Evolutionary conservation across 1,284 basidiomycete genomes (phyloP).

Genomic region (Ceratobasidium papillatum): DNA sequence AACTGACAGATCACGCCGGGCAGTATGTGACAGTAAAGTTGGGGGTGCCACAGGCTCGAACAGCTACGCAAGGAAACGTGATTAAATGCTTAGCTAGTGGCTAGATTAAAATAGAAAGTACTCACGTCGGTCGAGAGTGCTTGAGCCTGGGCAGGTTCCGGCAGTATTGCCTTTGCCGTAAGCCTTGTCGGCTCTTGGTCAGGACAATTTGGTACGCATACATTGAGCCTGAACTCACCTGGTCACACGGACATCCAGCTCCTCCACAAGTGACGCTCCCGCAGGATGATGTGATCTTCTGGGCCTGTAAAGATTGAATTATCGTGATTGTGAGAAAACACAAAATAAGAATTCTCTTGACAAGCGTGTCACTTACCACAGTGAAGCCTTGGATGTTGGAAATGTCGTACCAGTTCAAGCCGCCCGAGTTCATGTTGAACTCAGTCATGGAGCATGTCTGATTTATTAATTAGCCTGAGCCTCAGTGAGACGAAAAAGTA

Average conservation of each 20-base stretch:
- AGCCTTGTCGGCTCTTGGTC: neutral
- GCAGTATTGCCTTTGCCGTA: neutral
- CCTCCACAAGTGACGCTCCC: neutral
- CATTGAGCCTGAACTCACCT: neutral
- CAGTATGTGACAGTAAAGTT: neutral
- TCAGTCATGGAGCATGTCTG: conserved; percentile 17
- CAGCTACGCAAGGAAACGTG: neutral
- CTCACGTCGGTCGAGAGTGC: neutral
- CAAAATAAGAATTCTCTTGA: no score
- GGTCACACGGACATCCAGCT: neutral
- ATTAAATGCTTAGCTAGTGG: neutral
- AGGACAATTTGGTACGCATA: neutral
- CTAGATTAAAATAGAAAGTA: neutral
- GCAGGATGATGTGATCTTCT: neutral
- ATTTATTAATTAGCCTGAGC: no score
- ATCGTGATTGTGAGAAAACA: neutral
- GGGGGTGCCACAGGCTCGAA: neutral
- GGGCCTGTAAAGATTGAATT: neutral
- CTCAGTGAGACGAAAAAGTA: no score
- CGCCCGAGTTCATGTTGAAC: neutral
- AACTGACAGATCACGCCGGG: no score
- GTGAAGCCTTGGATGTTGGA: neutral
- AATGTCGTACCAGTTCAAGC: neutral
- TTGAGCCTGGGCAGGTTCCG: neutral
- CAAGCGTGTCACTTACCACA: no score